These are phyloP conservation scores for Rhodotorula sp. DNA, from an alignment of 1,284 basidiomycete genomes.

Conservation along the genomic window DNA sequence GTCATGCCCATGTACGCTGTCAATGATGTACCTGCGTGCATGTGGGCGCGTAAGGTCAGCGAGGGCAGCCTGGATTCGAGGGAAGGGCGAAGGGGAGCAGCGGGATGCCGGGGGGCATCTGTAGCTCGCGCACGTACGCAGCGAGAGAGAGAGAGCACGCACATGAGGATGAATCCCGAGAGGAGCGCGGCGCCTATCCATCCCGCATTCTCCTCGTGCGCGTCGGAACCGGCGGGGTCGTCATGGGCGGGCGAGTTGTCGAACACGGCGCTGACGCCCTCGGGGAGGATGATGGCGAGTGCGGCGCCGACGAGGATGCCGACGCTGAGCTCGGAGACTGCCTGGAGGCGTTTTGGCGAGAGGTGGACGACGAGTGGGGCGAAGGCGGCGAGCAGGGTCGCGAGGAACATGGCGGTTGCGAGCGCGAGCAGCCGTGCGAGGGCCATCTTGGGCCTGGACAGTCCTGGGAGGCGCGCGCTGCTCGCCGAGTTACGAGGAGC, in stretches of 20 bases:
- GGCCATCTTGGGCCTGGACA: slow-evolving; percentile 46
- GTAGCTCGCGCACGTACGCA: slow-evolving; percentile 56
- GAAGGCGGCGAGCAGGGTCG: slow-evolving; percentile 71
- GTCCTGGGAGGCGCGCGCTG: too few relatives aligned
- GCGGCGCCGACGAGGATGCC: slow-evolving; percentile 87
- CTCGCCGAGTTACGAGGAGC: not conserved
- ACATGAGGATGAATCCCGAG: slow-evolving; percentile 80
- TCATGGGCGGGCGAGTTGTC: slow-evolving; percentile 4
- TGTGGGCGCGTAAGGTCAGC: not conserved
- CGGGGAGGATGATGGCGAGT: slow-evolving; percentile 85
- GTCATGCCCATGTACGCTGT: slow-evolving; percentile 46
- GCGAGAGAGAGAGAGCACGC: slow-evolving; percentile 52
- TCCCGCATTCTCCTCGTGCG: slow-evolving; percentile 18
- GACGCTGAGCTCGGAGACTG: slow-evolving; percentile 50
- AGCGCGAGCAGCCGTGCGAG: slow-evolving; percentile 60
- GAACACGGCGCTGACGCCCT: slow-evolving; percentile 51
- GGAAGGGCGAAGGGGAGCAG: not conserved
- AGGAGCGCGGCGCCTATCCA: slow-evolving; percentile 71
- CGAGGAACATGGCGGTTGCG: slow-evolving; percentile 68
- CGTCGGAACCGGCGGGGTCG: slow-evolving; percentile 20
- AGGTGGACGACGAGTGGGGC: slow-evolving; percentile 72
- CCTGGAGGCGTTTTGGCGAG: slow-evolving; percentile 51
- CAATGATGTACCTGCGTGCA: slow-evolving; percentile 40
- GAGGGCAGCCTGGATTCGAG: not conserved
- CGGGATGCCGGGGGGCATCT: slow-evolving; percentile 13